Base-by-base conservation (phyloP, 352 stramenopile genomes). In the Pythium plurisporium region DNA sequence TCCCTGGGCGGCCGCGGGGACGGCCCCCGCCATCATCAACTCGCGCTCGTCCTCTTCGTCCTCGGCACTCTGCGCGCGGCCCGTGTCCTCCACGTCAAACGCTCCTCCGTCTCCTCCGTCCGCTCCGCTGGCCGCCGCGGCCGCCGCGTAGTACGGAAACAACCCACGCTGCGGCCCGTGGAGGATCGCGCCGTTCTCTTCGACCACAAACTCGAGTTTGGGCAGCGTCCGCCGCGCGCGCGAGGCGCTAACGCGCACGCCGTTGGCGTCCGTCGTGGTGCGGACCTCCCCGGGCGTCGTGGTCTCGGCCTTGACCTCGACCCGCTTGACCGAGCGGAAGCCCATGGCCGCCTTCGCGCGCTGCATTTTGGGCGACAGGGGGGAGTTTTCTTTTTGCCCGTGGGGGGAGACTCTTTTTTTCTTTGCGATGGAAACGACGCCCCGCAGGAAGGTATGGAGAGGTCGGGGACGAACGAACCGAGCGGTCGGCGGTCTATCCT, bases 241-340 rank as follows among this genome's bases (percentile, higher is more conserved):
- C 1, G 73, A 77, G 7, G 79, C 70, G 62, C 74, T 85, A 44
- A 88, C 70, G 47, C 82, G 80, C 23, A 79, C 56, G 43, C 80
- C 78, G 2, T 67, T 70, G 26, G 76, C 80, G 66, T 92, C 82
- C 4, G 78, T 86, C n/a, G 69, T 76, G 2, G 79, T 73, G n/a
- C 80, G 82, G 45, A 89, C 66, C 44, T 94, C 83, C 26, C 81
- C 81, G 15, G 83, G 83, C 25, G 81, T 90, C 52, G 81, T 94
- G 15, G 83, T 94, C 69, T 94, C 83, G 14, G 83, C 83, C 67
- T 94, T 94, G n/a, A 94, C 76, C 46, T 94, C 81, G 25, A 94
- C 83, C 61, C 77, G 75, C 40, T 75, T 75, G 54, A 91, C 79
- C 59, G 72, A 89, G 60, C 86, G 87, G 63, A 93, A 91, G 25